These are phyloP conservation scores for Penicillium angulare DNA, from an alignment of 495 filamentous ascomycete genomes.

Conservation along the genomic window DNA sequence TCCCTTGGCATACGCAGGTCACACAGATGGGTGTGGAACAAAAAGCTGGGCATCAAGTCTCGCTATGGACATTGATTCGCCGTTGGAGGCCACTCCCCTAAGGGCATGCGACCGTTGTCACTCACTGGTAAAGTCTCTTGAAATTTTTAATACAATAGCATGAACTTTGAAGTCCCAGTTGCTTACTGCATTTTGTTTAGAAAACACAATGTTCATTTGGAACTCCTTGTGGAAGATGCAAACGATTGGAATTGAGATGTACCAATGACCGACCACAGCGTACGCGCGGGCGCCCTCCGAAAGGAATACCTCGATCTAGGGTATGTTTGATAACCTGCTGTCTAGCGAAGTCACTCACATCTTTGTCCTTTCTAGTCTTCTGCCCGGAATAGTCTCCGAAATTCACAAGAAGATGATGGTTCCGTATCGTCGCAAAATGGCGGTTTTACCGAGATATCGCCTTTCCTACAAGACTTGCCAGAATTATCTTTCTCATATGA, in stretches of 20 bases:
- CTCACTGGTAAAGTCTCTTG: background rate
- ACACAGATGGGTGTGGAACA: too few relatives aligned
- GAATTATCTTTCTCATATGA: background rate
- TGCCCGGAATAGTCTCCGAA: background rate
- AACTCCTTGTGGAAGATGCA: background rate
- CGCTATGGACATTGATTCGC: slow-evolving; percentile 1
- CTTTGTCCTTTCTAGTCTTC: background rate
- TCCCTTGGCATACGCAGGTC: background rate
- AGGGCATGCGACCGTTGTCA: background rate
- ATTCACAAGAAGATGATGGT: background rate
- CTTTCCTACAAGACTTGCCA: background rate
- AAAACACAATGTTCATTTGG: background rate
- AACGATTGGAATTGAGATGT: background rate
- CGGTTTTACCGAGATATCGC: background rate
- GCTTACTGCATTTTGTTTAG: background rate
- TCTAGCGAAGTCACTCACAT: background rate
- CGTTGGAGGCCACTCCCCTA: background rate
- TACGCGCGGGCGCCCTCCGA: background rate
- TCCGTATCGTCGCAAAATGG: background rate
- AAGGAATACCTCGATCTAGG: background rate
- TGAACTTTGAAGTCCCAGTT: background rate
- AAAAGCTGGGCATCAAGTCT: background rate
- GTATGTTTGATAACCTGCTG: background rate
- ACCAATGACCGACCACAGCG: background rate
- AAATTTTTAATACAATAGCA: background rate